phyloP scores from a whole-genome alignment of 176 grass and related monocot species.

The Carex pumila region DNA sequence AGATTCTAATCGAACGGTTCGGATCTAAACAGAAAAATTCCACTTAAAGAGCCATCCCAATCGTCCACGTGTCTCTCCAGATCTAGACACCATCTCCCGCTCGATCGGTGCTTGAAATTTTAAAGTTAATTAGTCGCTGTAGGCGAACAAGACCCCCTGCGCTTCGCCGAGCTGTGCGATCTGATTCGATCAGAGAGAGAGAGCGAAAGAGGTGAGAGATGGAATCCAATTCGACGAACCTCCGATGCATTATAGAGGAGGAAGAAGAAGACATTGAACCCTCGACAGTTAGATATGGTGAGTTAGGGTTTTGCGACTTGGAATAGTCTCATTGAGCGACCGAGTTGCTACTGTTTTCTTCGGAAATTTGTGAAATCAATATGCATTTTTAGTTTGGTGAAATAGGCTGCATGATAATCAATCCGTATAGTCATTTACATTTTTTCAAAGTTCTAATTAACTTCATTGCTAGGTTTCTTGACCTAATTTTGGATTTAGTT shows the following conservation, averaged over 20 bases:
- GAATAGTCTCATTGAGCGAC: neutral
- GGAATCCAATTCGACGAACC: conserved; percentile 13
- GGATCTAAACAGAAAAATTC: too few relatives aligned
- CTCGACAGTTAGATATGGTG: neutral
- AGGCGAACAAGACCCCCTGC: neutral
- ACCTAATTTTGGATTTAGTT: neutral
- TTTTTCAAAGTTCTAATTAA: neutral
- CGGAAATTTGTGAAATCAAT: neutral
- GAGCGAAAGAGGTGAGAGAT: neutral
- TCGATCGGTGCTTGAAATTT: neutral
- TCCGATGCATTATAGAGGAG: conserved; percentile 5
- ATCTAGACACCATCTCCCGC: neutral
- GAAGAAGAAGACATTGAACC: neutral
- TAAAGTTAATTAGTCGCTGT: neutral
- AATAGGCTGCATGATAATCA: neutral
- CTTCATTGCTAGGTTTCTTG: neutral
- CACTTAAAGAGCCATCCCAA: neutral
- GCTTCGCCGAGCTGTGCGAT: neutral
- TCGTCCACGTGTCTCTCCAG: neutral
- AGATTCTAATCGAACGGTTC: too few relatives aligned
- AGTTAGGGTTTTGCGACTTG: conserved; percentile 6
- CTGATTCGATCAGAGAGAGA: neutral
- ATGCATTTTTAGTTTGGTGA: neutral
- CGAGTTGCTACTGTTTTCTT: neutral
- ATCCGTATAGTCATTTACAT: neutral